A percentile compares a stretch with the other conserved stretches of the same genome.
phyloP scores from a whole-genome alignment of 2,329 filamentous ascomycete species.

The Coniella lustricola region DNA sequence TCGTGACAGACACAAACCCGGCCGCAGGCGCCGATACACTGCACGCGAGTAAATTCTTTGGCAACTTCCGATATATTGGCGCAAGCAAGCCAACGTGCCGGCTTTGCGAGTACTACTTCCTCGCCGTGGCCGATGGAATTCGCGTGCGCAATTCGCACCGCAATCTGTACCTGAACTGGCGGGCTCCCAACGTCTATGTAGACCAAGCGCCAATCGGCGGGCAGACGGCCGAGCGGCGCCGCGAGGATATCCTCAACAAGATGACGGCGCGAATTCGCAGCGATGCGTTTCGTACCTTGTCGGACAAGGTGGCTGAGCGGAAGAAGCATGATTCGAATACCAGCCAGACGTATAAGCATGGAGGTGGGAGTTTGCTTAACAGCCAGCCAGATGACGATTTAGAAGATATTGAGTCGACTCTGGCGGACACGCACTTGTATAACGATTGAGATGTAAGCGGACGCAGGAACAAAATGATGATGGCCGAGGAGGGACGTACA shows the following conservation, averaged over 20 bases:
- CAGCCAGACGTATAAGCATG: conserved; percentile 7
- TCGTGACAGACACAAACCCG: conserved; percentile 11
- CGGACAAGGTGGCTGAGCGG: conserved; percentile 20
- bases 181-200: conserved; percentile 26
- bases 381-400: not conserved
- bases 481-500: no score
- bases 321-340: conserved; percentile 29
- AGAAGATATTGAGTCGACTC: not conserved
- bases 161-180: conserved; percentile 34
- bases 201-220: conserved; percentile 14
- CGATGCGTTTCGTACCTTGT: conserved; percentile 24
- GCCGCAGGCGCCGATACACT: conserved; percentile 7
- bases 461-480: no score
- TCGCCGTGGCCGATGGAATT: conserved; percentile 20
- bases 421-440: not conserved
- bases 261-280: conserved; percentile 23
- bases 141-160: conserved; percentile 25
- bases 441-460: not conserved
- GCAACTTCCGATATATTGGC: conserved; percentile 30
- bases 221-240: conserved; percentile 2
- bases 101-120: conserved; percentile 30
- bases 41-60: conserved; percentile 23
- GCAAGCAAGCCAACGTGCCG: conserved; percentile 34
- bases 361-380: not conserved
- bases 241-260: conserved; percentile 20